These are phyloP conservation scores for Cystobasidiopsis lactophilus DNA, from an alignment of 768 basidiomycete genomes.

Conservation along the genomic window DNA sequence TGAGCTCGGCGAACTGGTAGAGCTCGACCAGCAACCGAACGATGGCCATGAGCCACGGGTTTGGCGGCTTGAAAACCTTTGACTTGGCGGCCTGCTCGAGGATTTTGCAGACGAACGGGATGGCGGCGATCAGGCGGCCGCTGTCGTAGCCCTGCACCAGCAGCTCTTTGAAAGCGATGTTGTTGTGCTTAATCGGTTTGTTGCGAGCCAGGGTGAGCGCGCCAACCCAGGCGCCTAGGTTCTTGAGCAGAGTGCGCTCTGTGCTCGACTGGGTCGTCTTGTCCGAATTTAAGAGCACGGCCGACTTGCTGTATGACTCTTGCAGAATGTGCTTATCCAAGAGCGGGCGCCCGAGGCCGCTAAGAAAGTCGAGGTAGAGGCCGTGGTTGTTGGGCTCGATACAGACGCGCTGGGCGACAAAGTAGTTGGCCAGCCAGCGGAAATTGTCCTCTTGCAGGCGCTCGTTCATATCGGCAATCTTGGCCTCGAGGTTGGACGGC, in stretches of 20 bases:
- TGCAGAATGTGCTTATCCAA: constrained; percentile 64
- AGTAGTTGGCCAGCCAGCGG: constrained; percentile 92
- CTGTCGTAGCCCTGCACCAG: constrained; percentile 85
- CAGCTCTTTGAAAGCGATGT: constrained; percentile 92
- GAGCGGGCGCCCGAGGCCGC: constrained; percentile 45
- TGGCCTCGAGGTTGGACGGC: constrained; percentile 72
- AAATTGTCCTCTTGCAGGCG: constrained; percentile 64
- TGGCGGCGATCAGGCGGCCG: constrained; percentile 72
- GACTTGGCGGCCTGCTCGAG: constrained; percentile 76
- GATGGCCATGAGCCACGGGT: constrained; percentile 96
- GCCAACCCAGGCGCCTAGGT: constrained; percentile 85
- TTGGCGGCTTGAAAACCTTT: constrained; percentile 80
- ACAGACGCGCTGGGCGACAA: constrained; percentile 85
- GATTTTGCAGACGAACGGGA: constrained; percentile 94
- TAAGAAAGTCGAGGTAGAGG: constrained; percentile 81
- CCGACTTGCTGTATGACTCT: constrained; percentile 77
- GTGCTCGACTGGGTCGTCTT: constrained; percentile 62
- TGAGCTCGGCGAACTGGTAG: constrained; percentile 91
- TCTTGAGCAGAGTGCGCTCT: constrained; percentile 73
- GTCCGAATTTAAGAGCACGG: constrained; percentile 70
- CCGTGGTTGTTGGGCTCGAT: constrained; percentile 93
- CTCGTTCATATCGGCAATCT: constrained; percentile 63
- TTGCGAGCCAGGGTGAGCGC: constrained; percentile 79
- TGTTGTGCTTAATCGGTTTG: constrained; percentile 74
- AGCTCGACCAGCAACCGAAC: constrained; percentile 75